A percentile compares a stretch with the other conserved stretches of the same genome.
Evolutionary conservation across 2,329 filamentous ascomycete species (phyloP).

Genomic region (Colletotrichum eleusines): DNA sequence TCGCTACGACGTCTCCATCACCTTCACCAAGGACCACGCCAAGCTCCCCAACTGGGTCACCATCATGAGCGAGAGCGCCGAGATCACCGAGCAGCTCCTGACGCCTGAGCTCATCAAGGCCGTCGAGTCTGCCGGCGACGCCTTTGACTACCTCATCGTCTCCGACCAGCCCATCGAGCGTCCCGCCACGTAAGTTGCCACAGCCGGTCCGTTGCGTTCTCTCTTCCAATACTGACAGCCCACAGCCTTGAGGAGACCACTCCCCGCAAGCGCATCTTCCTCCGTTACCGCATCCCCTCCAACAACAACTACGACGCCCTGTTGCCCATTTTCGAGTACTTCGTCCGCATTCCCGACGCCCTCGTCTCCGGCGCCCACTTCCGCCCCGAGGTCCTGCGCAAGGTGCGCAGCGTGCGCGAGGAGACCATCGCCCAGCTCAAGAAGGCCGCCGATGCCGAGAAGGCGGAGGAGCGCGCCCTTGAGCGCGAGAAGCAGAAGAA

Average conservation of each 20-base stretch:
- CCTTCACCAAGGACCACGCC: conserved; percentile 89
- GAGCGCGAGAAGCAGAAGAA: conserved; percentile 85
- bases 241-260: conserved; percentile 82
- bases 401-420: conserved; percentile 84
- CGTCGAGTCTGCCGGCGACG: conserved; percentile 80
- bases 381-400: conserved; percentile 89
- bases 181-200: conserved; percentile 77
- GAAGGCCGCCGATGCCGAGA: conserved; percentile 82
- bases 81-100: conserved; percentile 89
- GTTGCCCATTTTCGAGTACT: conserved; percentile 82
- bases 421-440: conserved; percentile 83
- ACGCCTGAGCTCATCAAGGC: conserved; percentile 89
- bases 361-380: conserved; percentile 85
- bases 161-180: conserved; percentile 91
- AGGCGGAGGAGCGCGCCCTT: conserved; percentile 80
- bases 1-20: conserved; percentile 93
- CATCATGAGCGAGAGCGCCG: conserved; percentile 96
- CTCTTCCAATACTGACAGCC: background rate
- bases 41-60: conserved; percentile 93
- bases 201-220: background rate
- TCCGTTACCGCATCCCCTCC: conserved; percentile 78
- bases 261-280: conserved; percentile 87
- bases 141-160: conserved; percentile 88
- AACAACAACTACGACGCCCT: conserved; percentile 73
- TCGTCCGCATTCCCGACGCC: conserved; percentile 85